Percentiles rank a stretch among this genome's conserved stretches.
Evolutionary conservation across 2,329 filamentous ascomycete species (phyloP).

Genomic region (Apiospora hydei): DNA sequence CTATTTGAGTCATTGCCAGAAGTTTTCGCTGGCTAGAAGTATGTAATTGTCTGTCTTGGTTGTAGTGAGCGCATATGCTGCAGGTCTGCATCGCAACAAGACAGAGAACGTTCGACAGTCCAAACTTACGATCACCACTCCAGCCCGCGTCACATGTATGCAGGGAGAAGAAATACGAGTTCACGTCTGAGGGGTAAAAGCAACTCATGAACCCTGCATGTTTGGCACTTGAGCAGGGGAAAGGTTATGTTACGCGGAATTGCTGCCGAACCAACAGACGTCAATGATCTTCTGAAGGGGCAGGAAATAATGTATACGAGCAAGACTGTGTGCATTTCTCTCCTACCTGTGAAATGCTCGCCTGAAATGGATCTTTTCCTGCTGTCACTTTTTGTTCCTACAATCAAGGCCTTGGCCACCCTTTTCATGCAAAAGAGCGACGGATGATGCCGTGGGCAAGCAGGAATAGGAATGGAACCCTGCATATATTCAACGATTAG

Average conservation of each 20-base stretch:
- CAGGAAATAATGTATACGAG: neutral
- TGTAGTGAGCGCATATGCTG: constrained; percentile 1
- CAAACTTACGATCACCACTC: constrained; percentile 1
- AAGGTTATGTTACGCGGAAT: neutral
- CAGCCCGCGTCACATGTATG: neutral
- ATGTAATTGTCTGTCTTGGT: neutral
- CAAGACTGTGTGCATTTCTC: neutral
- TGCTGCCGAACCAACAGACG: neutral
- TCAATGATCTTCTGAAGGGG: neutral
- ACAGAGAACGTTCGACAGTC: constrained; percentile 8
- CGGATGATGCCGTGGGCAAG: neutral
- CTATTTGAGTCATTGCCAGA: neutral
- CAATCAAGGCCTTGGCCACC: neutral
- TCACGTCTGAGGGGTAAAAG: constrained; percentile 15
- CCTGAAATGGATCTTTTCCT: neutral
- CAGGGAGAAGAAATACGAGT: constrained; percentile 14
- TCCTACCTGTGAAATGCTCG: neutral
- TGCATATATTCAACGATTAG: neutral
- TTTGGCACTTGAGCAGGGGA: constrained; percentile 15
- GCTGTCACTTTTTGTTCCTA: neutral
- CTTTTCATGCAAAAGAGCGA: neutral
- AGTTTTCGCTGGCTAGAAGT: neutral
- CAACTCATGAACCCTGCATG: constrained; percentile 9
- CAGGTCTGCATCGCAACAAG: neutral
- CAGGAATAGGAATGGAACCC: neutral